phyloP scores from a whole-genome alignment of 2,329 filamentous ascomycete species.

The Botryotinia calthae region DNA sequence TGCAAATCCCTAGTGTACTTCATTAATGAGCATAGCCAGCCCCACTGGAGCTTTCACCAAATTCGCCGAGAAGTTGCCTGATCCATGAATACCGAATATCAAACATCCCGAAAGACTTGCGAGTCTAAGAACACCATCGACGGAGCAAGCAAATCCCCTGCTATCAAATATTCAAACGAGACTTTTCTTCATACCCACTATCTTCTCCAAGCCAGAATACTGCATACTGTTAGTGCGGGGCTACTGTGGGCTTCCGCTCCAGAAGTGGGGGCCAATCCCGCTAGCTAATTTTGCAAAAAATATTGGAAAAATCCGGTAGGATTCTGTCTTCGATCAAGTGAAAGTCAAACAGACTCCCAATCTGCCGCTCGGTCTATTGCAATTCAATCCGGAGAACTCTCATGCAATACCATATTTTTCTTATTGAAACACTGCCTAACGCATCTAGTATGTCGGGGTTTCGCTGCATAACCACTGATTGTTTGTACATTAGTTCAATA shows the following conservation, averaged over 20 bases:
- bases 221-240: neutral
- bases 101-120: conserved; percentile 3
- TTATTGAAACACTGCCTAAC: neutral
- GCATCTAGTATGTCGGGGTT: neutral
- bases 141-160: neutral
- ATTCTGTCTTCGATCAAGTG: neutral
- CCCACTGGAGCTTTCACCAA: neutral
- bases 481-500: neutral
- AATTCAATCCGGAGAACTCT: neutral
- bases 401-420: neutral
- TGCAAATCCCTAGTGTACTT: neutral
- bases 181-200: neutral
- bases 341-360: neutral
- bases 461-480: neutral
- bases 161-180: neutral
- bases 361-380: neutral
- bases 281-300: neutral
- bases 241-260: neutral
- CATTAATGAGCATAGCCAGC: neutral
- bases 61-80: neutral
- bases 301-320: too few species aligned
- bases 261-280: neutral
- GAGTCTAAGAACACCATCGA: neutral
- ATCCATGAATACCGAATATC: neutral
- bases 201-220: neutral